These are phyloP conservation scores for Fusarium sororula DNA, from an alignment of 2,329 filamentous ascomycete species.

Conservation along the genomic window DNA sequence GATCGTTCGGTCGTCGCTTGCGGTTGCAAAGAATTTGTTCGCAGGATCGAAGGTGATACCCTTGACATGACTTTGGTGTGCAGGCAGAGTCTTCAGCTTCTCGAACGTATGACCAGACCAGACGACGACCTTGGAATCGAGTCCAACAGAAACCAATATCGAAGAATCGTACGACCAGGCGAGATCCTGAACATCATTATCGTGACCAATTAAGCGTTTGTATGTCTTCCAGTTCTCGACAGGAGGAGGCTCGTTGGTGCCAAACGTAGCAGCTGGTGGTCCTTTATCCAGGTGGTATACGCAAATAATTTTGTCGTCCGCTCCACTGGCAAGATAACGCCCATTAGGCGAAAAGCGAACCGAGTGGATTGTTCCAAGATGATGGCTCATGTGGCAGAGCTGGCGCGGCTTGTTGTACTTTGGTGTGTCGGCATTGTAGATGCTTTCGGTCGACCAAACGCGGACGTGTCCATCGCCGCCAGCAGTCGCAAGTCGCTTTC, in stretches of 20 bases:
- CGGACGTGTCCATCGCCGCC: slow-evolving; percentile 97
- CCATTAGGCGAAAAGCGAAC: slow-evolving; percentile 97
- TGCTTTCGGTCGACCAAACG: slow-evolving; percentile 96
- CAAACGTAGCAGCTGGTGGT: slow-evolving; percentile 82
- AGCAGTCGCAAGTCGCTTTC: slow-evolving; percentile 88
- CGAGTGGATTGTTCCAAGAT: slow-evolving; percentile 95
- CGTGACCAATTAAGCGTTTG: slow-evolving; percentile 91
- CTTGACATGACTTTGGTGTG: slow-evolving; percentile 98
- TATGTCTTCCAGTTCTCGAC: slow-evolving; percentile 99
- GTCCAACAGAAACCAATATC: slow-evolving; percentile 91
- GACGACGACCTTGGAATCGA: slow-evolving; percentile 97
- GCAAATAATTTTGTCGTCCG: slow-evolving; percentile 98
- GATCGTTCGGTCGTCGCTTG: slow-evolving; percentile 95
- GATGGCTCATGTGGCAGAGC: slow-evolving; percentile 97
- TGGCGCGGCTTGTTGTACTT: slow-evolving; percentile 84
- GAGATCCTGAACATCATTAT: slow-evolving; percentile 98
- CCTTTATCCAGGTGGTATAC: slow-evolving; percentile 91
- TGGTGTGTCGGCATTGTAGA: slow-evolving; percentile 80
- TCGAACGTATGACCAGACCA: slow-evolving; percentile 99
- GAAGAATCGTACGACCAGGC: slow-evolving; percentile 98
- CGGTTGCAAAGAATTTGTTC: slow-evolving; percentile 99
- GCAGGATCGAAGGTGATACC: slow-evolving; percentile 98
- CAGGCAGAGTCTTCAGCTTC: slow-evolving; percentile 91
- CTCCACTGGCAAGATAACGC: slow-evolving; percentile 93
- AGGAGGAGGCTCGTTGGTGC: slow-evolving; percentile 88